phyloP scores from a whole-genome alignment of 768 basidiomycete genomes.

The Nevesoporus exiguus region DNA sequence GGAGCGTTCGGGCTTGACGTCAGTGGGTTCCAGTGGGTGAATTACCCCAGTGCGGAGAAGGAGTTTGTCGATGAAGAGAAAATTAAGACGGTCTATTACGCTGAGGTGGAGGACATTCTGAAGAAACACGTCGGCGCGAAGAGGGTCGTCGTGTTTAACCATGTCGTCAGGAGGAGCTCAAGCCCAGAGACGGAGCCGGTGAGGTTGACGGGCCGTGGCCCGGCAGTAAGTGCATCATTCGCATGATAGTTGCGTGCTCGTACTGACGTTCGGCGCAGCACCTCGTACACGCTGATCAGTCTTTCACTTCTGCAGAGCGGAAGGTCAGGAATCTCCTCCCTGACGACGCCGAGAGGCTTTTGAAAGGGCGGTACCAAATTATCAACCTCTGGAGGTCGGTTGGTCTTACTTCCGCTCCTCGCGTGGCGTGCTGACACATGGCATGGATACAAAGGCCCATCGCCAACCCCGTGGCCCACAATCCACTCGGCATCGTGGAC shows the following conservation, averaged over 20 bases:
- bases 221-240: neutral
- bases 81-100: neutral
- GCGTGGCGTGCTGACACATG: neutral
- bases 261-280: neutral
- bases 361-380: slow-evolving; percentile 37
- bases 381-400: slow-evolving; percentile 42
- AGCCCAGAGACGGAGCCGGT: neutral
- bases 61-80: neutral
- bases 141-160: neutral
- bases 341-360: slow-evolving; percentile 40
- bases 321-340: slow-evolving; percentile 25
- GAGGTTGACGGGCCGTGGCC: neutral
- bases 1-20: neutral
- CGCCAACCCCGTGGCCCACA: neutral
- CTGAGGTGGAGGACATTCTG: neutral
- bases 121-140: neutral
- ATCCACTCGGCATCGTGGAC: neutral
- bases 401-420: neutral
- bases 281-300: neutral
- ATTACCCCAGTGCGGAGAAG: neutral
- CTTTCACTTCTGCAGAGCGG: neutral
- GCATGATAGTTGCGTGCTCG: neutral
- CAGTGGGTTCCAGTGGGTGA: neutral
- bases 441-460: neutral
- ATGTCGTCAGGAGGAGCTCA: neutral